Base-by-base conservation (phyloP, 2,329 filamentous ascomycete genomes). In the Phyllosticta citriasiana region DNA sequence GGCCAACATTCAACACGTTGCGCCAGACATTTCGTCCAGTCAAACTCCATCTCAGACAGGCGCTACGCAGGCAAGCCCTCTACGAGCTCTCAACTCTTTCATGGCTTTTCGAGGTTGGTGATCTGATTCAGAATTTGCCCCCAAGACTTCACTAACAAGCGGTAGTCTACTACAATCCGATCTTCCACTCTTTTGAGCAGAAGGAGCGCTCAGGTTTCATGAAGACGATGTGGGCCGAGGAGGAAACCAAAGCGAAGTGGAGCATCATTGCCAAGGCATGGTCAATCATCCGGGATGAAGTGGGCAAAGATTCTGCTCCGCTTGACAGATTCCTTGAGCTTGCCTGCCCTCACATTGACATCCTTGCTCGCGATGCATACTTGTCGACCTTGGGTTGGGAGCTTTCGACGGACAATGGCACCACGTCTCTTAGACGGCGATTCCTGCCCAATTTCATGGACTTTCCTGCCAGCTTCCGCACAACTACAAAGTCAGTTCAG, bases 261-360 rank as follows among this genome's bases (percentile, higher is more conserved):
- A 74, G 74, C 55, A 71, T 84, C 63, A 69, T 83, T 62, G 78
- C 80, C 55, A 82, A 81, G 67, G 79, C 80, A 19, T 84, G 82
- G 74, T 83, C 81, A 33, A 75, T 77, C 63, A 73, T 82, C 55
- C 77, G 81, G 55, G 80, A 83, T 65, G 72, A 77, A 53, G 68
- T 79, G 58, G 78, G 80, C 66, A 78, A 78, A 64, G 69, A 72
- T 24, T 72, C 76, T 33, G 75, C 79, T 25, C 73, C 77, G 53
- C 72, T 84, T 47, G 74, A 79, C 55, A 68, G 73, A 9, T 83
- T 82, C 69, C 73, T 83, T 54, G 63, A 65, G 16, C 65, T 79
- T 62, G 76, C 74, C 55, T 77, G 77, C 62, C 75, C 77, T 53
- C 69, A 77, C 59, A 78, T 83, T 68, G 74, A 76, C 25, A 73